Conservation (phyloP, 805 yeast species). For the Naumovozyma castellii region DNA sequence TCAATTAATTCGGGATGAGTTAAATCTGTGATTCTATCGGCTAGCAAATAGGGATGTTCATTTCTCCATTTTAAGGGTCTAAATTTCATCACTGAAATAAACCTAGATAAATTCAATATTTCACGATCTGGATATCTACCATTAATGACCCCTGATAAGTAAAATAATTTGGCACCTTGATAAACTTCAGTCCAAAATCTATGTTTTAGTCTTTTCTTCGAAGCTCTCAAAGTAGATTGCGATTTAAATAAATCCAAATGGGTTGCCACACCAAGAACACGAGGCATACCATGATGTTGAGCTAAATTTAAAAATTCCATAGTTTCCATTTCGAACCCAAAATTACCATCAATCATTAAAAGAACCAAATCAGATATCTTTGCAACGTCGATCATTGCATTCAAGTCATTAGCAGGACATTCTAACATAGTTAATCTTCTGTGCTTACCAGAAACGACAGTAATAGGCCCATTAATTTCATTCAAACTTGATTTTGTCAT, state of each 20-base stretch:
- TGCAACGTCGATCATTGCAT: slow-evolving; percentile 93
- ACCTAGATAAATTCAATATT: slow-evolving; percentile 80
- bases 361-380: slow-evolving; percentile 90
- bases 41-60: slow-evolving; percentile 89
- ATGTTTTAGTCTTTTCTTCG: slow-evolving; percentile 84
- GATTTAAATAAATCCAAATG: slow-evolving; percentile 90
- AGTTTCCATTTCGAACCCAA: slow-evolving; percentile 98
- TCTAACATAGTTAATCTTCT: slow-evolving; percentile 89
- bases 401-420: slow-evolving; percentile 76
- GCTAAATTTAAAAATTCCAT: slow-evolving; percentile 96
- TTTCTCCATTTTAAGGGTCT: slow-evolving; percentile 99
- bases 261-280: slow-evolving; percentile 89
- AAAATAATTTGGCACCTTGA: slow-evolving; percentile 93
- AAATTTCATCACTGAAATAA: slow-evolving; percentile 94
- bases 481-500: slow-evolving; percentile 76
- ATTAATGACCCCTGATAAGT: slow-evolving; percentile 88
- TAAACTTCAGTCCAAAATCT: slow-evolving; percentile 99
- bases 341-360: slow-evolving; percentile 87
- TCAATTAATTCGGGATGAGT: slow-evolving; percentile 85
- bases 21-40: slow-evolving; percentile 85
- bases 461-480: slow-evolving; percentile 91
- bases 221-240: slow-evolving; percentile 78
- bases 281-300: slow-evolving; percentile 98
- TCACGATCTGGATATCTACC: slow-evolving; percentile 98
- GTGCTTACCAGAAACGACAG: slow-evolving; percentile 91